Conservation (phyloP, 1,139 yeast genomes). For the Candida smagusa region DNA sequence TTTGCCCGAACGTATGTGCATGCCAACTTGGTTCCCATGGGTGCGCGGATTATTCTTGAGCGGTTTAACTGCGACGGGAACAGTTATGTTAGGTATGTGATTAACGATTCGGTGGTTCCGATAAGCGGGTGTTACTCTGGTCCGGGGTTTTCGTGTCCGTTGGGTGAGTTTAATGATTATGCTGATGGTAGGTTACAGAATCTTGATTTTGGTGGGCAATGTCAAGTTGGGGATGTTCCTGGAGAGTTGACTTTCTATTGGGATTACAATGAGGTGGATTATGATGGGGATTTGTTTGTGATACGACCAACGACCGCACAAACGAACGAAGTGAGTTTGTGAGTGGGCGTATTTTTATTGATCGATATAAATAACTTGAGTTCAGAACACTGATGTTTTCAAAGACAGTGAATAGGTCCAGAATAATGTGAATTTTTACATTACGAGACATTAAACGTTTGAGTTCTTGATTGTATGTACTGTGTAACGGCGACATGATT, state of each 20-base stretch:
- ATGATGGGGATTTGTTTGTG: conserved; percentile 1
- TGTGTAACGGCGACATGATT: too few relatives aligned
- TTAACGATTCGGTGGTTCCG: conserved; percentile 59
- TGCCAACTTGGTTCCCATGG: conserved; percentile 53
- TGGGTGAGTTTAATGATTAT: conserved; percentile 36
- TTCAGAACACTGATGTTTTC: too few relatives aligned
- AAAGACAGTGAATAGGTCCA: too few relatives aligned
- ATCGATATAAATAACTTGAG: too few relatives aligned
- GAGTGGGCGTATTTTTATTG: too few relatives aligned
- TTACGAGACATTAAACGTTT: too few relatives aligned
- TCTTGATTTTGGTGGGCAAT: conserved; percentile 21
- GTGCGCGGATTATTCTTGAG: conserved; percentile 50
- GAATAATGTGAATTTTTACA: too few relatives aligned
- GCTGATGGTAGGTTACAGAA: conserved; percentile 14
- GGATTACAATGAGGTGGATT: conserved; percentile 10
- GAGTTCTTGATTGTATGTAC: too few relatives aligned
- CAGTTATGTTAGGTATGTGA: conserved; percentile 45
- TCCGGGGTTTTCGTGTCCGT: conserved; percentile 56
- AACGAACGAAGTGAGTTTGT: too few relatives aligned
- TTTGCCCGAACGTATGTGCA: conserved; percentile 44
- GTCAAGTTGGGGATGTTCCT: conserved; percentile 17
- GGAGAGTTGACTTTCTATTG: conserved; percentile 11
- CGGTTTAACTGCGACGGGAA: conserved; percentile 36
- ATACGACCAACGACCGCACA: too few relatives aligned
- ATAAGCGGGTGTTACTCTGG: conserved; percentile 48